Percentiles rank a stretch among this genome's conserved stretches.
phyloP scores from a whole-genome alignment of 176 grass and related monocot species.

The Rhynchospora tenuis region DNA sequence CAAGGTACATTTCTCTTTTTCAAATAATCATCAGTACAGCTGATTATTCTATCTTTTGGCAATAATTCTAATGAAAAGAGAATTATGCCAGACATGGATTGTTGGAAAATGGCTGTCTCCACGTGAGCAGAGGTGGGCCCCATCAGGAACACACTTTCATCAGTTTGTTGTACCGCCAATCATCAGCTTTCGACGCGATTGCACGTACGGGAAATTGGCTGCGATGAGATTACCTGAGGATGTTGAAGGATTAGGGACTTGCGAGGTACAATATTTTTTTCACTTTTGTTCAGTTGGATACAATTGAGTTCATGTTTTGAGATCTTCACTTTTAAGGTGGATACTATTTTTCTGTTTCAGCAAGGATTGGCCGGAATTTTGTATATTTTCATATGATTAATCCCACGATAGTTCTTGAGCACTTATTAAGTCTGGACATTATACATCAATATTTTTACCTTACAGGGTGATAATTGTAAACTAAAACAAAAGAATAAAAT shows the following conservation, averaged over 20 bases:
- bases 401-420: background rate
- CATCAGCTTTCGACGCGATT: slow-evolving; percentile 69
- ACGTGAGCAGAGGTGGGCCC: slow-evolving; percentile 70
- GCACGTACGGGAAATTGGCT: slow-evolving; percentile 90
- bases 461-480: background rate
- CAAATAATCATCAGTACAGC: background rate
- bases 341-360: background rate
- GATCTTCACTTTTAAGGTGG: background rate
- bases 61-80: background rate
- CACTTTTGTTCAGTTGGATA: background rate
- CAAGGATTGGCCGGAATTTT: background rate
- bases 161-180: slow-evolving; percentile 94
- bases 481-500: background rate
- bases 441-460: background rate
- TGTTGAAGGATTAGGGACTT: slow-evolving; percentile 45
- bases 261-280: slow-evolving; percentile 42
- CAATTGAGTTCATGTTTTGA: background rate
- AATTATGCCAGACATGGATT: slow-evolving; percentile 57
- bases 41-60: background rate
- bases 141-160: slow-evolving; percentile 88
- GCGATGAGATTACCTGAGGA: slow-evolving; percentile 80
- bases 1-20: slow-evolving; percentile 21
- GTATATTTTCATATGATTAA: background rate
- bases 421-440: background rate
- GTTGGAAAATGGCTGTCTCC: slow-evolving; percentile 87